A percentile compares a stretch with the other conserved stretches of the same genome.
Conservation (phyloP, 2,329 filamentous ascomycete species). For the Sporothrix inflata region DNA sequence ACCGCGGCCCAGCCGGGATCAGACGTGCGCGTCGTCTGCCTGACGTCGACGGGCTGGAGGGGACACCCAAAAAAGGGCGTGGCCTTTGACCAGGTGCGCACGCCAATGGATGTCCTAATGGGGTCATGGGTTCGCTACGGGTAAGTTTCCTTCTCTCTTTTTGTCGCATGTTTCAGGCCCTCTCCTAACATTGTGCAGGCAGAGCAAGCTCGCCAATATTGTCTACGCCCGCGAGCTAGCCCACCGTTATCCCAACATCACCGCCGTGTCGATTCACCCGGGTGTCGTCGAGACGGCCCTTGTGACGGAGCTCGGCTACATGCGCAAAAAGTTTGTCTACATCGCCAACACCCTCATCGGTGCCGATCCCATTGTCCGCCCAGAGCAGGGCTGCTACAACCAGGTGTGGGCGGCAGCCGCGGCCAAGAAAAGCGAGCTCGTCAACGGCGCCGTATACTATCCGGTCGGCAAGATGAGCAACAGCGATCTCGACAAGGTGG, state of each 20-base stretch:
- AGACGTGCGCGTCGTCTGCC: constrained; percentile 38
- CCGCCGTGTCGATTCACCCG: constrained; percentile 37
- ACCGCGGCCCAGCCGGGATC: constrained; percentile 33
- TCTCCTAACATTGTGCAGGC: constrained; percentile 15
- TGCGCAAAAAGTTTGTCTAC: constrained; percentile 34
- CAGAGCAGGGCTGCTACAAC: constrained; percentile 45
- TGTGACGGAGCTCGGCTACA: constrained; percentile 31
- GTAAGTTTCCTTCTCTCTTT: constrained; percentile 14
- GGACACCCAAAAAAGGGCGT: constrained; percentile 35
- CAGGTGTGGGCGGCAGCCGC: constrained; percentile 47
- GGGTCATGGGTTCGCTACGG: constrained; percentile 38
- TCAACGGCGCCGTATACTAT: constrained; percentile 44
- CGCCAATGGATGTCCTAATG: constrained; percentile 33
- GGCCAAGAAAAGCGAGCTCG: constrained; percentile 37
- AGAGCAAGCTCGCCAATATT: constrained; percentile 40
- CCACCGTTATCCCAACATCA: constrained; percentile 37
- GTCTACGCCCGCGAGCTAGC: constrained; percentile 39
- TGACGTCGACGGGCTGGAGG: constrained; percentile 36
- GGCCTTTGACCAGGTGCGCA: constrained; percentile 37
- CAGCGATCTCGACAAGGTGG: constrained; percentile 36
- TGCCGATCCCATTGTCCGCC: constrained; percentile 30
- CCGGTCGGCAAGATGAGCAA: constrained; percentile 40
- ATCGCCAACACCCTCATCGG: constrained; percentile 31
- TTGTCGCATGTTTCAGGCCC: too few species aligned
- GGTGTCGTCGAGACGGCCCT: constrained; percentile 39